phyloP scores from a whole-genome alignment of 257 asterid species.

The Euphrasia confusa region DNA sequence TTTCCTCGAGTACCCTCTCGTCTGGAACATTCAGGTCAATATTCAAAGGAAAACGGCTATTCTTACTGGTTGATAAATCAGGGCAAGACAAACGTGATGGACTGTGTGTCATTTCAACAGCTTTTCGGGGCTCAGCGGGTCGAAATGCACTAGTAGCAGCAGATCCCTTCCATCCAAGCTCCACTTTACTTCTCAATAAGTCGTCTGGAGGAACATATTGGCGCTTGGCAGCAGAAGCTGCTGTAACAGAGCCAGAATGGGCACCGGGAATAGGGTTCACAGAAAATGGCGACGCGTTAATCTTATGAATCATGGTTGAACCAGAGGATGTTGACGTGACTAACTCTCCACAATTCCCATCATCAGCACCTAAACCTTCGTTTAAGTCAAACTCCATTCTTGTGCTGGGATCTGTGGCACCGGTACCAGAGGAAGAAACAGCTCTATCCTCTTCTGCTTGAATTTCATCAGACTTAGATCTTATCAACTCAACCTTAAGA shows the following conservation, averaged over 20 bases:
- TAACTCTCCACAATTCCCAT: constrained; percentile 61
- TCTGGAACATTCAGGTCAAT: constrained; percentile 38
- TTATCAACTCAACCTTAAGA: constrained; percentile 26
- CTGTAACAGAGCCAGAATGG: constrained; percentile 65
- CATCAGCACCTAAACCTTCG: constrained; percentile 68
- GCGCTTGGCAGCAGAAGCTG: constrained; percentile 87
- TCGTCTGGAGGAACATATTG: constrained; percentile 87
- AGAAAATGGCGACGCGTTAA: constrained; percentile 31
- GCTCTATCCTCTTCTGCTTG: constrained; percentile 25
- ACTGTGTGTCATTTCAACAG: constrained; percentile 31
- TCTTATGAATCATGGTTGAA: constrained; percentile 18
- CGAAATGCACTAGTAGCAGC: constrained; percentile 97
- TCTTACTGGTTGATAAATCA: constrained; percentile 44
- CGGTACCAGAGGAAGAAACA: constrained; percentile 25
- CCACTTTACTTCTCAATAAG: constrained; percentile 67
- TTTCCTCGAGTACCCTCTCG: constrained; percentile 33
- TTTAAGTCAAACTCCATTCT: constrained; percentile 71
- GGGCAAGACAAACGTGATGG: constrained; percentile 20
- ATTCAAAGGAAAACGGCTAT: constrained; percentile 30
- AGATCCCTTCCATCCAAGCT: constrained; percentile 92
- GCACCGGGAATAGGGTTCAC: constrained; percentile 33
- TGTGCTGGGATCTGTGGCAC: constrained; percentile 30
- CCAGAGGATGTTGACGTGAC: constrained; percentile 24
- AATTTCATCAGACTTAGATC: constrained; percentile 22
- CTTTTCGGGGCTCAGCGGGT: constrained; percentile 94